Evolutionary conservation across 2,329 filamentous ascomycete genomes (phyloP).

Genomic region (Scytalidium lignicola): DNA sequence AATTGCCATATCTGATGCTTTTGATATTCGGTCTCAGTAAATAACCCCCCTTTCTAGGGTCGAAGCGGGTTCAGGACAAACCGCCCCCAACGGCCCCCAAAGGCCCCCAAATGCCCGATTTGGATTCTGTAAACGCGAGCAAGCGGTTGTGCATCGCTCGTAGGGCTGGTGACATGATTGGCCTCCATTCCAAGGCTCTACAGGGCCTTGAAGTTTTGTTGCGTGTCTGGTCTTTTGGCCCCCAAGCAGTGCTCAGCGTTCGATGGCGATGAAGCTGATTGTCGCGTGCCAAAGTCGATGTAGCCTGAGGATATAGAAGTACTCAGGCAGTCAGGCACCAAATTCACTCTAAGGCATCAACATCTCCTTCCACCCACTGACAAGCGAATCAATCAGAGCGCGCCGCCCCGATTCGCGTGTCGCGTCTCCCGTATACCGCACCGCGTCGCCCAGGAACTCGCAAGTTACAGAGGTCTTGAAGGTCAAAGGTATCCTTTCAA

Average conservation of each 20-base stretch:
- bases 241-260: background rate
- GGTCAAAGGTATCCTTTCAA: background rate
- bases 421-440: background rate
- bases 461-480: background rate
- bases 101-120: background rate
- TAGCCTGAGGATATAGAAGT: background rate
- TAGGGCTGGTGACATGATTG: background rate
- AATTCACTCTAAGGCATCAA: background rate
- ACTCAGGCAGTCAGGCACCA: background rate
- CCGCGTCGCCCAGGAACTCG: background rate
- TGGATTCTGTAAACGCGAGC: background rate
- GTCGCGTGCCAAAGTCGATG: background rate
- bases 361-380: background rate
- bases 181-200: background rate
- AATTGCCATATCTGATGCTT: background rate
- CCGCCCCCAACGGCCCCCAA: background rate
- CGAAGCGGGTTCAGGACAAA: background rate
- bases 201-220: background rate
- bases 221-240: background rate
- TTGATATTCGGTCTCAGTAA: too few relatives aligned
- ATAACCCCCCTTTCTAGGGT: too few relatives aligned
- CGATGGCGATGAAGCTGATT: background rate
- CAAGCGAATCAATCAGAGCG: background rate
- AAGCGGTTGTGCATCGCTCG: background rate
- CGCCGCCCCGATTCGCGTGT: background rate